Base-by-base conservation (phyloP, 1,139 yeast genomes). In the Pichia inconspicua region DNA sequence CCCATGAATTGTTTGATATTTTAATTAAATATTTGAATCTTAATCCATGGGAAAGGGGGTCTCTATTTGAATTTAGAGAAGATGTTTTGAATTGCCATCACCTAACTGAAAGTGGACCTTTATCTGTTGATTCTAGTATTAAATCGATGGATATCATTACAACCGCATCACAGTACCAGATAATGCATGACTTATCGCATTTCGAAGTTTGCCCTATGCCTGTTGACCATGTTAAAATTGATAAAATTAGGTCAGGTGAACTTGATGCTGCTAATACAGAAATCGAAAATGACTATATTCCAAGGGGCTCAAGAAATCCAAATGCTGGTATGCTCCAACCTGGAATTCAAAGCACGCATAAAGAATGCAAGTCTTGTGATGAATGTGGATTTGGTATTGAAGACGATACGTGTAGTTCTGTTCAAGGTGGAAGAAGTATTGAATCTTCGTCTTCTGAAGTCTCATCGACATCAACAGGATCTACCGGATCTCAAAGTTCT, bases 31-130 rank as follows among this genome's bases (percentile, higher is more conserved):
- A 87, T 36, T 75, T 88, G 56, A 71, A 69, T 51, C 65, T 81
- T 47, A 78, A 83, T 58, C 95, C 95, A 14, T 72, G 71, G 58
- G 75, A 76, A 42, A 75, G 96, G 59, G 76, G 81, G 4, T 59
- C 75, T 5, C 66, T 86, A 46, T 61, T 69, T 25, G 69, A 72
- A 32, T 72, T 87, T 52, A 65, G 71, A 51, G 60, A 63, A 12
- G 72, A 69, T 52, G 62, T 77, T 15, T 56, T 70, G 5, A 58
- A 58, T 30, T 70, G 80, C 53, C 54, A 60, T n/a, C 63, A 66
- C 42, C 61, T 72, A 38, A 62, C 73, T 3, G 60, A 56, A 19
- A 49, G 59, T 22, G 74, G 75, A 19, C 73, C 75, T 11, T 55
- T 71, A 37, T 58, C 71, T 10, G 45, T 60, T n/a, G 50, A 61